These are phyloP conservation scores for Jacaranda mimosifolia DNA, from an alignment of 257 asterid species.

Conservation along the genomic window DNA sequence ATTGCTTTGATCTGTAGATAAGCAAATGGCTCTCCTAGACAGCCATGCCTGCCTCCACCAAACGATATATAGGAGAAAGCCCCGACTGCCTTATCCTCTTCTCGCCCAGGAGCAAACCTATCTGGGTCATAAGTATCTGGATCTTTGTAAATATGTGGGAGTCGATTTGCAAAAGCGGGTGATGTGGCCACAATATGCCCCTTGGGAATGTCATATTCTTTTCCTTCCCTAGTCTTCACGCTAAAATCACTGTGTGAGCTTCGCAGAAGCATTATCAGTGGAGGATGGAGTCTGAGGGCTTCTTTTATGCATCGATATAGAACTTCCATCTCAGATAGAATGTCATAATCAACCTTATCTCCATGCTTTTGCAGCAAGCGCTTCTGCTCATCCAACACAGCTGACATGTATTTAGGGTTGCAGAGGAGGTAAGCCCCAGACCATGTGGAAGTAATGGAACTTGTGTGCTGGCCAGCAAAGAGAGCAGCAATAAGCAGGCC, in stretches of 20 bases:
- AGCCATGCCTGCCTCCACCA: conserved; percentile 98
- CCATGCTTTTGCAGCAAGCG: conserved; percentile 68
- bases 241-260: conserved; percentile 85
- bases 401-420: conserved; percentile 79
- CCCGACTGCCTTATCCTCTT: conserved; percentile 92
- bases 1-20: conserved; percentile 93
- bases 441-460: conserved; percentile 97
- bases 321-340: conserved; percentile 89
- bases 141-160: conserved; percentile 75
- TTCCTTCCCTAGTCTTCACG: conserved; percentile 82
- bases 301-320: conserved; percentile 87
- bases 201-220: conserved; percentile 73
- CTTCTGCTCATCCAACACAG: conserved; percentile 82
- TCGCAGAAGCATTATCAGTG: conserved; percentile 87
- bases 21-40: conserved; percentile 96
- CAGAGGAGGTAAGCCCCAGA: conserved; percentile 90
- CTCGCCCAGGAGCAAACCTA: conserved; percentile 85
- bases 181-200: conserved; percentile 72
- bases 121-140: conserved; percentile 87
- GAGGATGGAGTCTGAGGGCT: conserved; percentile 97
- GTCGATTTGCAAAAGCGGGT: conserved; percentile 64
- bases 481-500: conserved; percentile 96
- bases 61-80: conserved; percentile 92
- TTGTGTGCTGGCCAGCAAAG: conserved; percentile 98
- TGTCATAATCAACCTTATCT: conserved; percentile 76